Conservation (phyloP, 1,284 basidiomycete species). For the Austroboletus niveus region DNA sequence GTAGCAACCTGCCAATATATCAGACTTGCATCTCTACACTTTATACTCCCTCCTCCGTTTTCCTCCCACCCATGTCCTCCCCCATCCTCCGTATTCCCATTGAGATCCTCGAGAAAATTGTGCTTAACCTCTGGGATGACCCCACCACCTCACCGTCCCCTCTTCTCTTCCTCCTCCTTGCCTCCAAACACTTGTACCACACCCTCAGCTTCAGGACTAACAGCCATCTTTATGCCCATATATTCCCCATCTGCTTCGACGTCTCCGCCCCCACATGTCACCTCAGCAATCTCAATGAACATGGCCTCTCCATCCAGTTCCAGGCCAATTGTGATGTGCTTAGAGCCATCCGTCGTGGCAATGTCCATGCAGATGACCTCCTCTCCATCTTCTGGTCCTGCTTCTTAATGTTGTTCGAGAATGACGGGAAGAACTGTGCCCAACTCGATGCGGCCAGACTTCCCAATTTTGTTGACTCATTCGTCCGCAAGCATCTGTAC, state of each 20-base stretch:
- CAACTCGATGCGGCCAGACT: slow-evolving; percentile 58
- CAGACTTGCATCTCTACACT: no score
- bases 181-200: slow-evolving; percentile 44
- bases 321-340: slow-evolving; percentile 42
- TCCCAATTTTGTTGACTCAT: slow-evolving; percentile 44
- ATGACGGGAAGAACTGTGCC: slow-evolving; percentile 69
- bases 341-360: slow-evolving; percentile 37
- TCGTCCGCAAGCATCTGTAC: slow-evolving; percentile 46
- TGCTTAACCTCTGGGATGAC: slow-evolving; percentile 43
- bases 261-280: slow-evolving; percentile 48
- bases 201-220: slow-evolving; percentile 39
- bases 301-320: slow-evolving; percentile 46
- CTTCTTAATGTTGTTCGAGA: slow-evolving; percentile 69
- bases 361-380: slow-evolving; percentile 43
- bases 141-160: slow-evolving; percentile 41
- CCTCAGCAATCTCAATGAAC: slow-evolving; percentile 41
- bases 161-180: slow-evolving; percentile 49
- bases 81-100: slow-evolving; percentile 44
- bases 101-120: slow-evolving; percentile 60
- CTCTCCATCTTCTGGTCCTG: slow-evolving; percentile 46
- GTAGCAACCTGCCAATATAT: no score
- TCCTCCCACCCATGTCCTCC: no score
- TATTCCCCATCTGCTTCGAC: slow-evolving; percentile 68
- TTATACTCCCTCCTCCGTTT: not conserved
- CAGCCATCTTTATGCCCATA: slow-evolving; percentile 52